Evolutionary conservation across 345 rosid genomes (phyloP), one percentile per base, ranked within the genome.

Genomic region (Hibiscus mutabilis): DNA sequence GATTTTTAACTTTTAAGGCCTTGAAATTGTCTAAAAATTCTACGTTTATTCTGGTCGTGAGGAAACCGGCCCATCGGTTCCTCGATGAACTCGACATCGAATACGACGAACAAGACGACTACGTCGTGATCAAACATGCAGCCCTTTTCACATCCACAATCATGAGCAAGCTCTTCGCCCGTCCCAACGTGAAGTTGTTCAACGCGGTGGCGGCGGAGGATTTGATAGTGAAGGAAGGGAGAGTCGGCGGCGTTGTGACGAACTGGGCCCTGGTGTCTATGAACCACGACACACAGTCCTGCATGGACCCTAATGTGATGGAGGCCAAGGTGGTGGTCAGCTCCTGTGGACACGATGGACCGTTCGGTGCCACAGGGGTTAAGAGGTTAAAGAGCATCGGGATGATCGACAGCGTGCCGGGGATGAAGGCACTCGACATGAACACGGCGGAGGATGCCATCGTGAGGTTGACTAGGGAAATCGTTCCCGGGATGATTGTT

Each of bases 231-330:
- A 92, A 95, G 75, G 81, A 78, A 29, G 84, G 84, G 65, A 84
- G 86, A 76, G 97, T 95, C 0, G 81, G 79, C 14, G 94, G 98
- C 1, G 92, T 92, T 35, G 98, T 95, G 70, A 95, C 97, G 18
- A 95, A 95, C 83, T 95, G 92, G 97, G 97, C 98, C 19, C 77
- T 95, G 9, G 99, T 92, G 24, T 89, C 96, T 0, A 88, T 89
- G 96, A 95, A 92, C 89, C 97, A 92, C 29, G 92, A 89, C 84
- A 85, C 97, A 66, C 97, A 90, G 63, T 95, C 98, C 14, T 90
- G 98, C 66, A 90, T 95, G 98, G 99, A 92, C 84, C 99, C 96
- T 2, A 95, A 95, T 62, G 94, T 95, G 21, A 95, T 95, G 99
- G 99, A 95, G 78, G 84, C 98, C 16, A 90, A 95, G 87, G 87